Evolutionary conservation across 768 basidiomycete species (phyloP), one percentile per base, ranked within the genome.

Genomic region (Dictyophora rubrovolvata): DNA sequence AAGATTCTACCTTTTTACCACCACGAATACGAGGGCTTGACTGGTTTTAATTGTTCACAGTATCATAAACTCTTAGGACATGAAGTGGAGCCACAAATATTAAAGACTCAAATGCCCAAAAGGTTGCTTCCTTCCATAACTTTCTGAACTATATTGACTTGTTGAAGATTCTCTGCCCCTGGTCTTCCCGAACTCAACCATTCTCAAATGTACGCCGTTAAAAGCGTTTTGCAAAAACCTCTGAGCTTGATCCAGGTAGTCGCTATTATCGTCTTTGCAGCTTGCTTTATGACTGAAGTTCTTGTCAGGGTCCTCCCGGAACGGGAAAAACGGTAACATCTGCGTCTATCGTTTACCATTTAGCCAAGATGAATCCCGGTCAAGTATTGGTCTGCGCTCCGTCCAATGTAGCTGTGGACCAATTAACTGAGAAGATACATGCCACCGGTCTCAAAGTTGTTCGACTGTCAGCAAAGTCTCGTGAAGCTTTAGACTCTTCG

Each of bases 321-420:
- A 99, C 96, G 0, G 94, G 96, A 48, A 99, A 99, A 74, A 99
- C 96, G 1, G 96, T 99, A 56, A 99, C 96, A 0, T 99, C 96
- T 9, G 96, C 96, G 10, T 98, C 96, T 3, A 94, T 96, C 64
- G 96, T 99, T 49, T 91, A 98, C 71, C 95, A 99, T 69, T 85
- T 99, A 18, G 93, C 93, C 46, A 97, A 97, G 77, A 98, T 99
- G 95, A 98, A 98, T 68, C 93, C 94, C 0, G 95, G 95, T 53
- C 96, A 98, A 72, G 96, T 99, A 47, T 89, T 99, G 54, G 96
- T 99, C 62, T 94, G 93, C 69, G 96, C 96, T 8, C 96, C 96
- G 0, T 98, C 95, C 55, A 99, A 99, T 73, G 96, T 99, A 65
- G 96, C 96, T 50, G 96, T 99, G 60, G 96, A 99, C 68, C 96